Evolutionary conservation across 1,139 yeast genomes (phyloP).

Genomic region (Zygoascus hellenicus): DNA sequence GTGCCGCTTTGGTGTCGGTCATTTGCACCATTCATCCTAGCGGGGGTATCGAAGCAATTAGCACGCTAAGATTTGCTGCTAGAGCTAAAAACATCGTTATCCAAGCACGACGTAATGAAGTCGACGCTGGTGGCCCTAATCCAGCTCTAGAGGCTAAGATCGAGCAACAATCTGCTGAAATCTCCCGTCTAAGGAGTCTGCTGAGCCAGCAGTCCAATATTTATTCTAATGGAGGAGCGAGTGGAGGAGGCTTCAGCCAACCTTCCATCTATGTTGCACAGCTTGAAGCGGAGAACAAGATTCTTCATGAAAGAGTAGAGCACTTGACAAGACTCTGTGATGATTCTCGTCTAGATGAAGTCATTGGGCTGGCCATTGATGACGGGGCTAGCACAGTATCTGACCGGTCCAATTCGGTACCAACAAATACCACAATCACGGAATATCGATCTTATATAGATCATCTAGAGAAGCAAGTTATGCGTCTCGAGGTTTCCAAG

Average conservation of each 20-base stretch:
- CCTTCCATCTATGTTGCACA: constrained; percentile 37
- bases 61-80: constrained; percentile 87
- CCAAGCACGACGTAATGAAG: constrained; percentile 50
- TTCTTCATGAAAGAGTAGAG: constrained; percentile 61
- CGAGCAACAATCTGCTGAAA: constrained; percentile 16
- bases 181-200: constrained; percentile 1
- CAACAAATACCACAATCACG: constrained; percentile 37
- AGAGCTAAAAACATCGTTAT: constrained; percentile 82
- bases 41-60: constrained; percentile 70
- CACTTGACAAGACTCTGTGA: constrained; percentile 61
- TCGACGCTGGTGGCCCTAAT: constrained; percentile 4
- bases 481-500: constrained; percentile 10
- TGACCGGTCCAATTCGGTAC: constrained; percentile 12
- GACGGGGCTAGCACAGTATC: constrained; percentile 6
- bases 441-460: constrained; percentile 59
- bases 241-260: background rate
- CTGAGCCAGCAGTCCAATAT: constrained; percentile 3
- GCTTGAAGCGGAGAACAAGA: constrained; percentile 54
- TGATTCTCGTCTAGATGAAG: constrained; percentile 46
- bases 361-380: constrained; percentile 25
- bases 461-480: constrained; percentile 55
- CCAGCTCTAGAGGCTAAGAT: constrained; percentile 36
- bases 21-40: constrained; percentile 77
- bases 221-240: constrained; percentile 4
- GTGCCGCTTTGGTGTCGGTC: constrained; percentile 78